Evolutionary conservation across 306 rosid species (phyloP).

Genomic region (Benincasa hispida): DNA sequence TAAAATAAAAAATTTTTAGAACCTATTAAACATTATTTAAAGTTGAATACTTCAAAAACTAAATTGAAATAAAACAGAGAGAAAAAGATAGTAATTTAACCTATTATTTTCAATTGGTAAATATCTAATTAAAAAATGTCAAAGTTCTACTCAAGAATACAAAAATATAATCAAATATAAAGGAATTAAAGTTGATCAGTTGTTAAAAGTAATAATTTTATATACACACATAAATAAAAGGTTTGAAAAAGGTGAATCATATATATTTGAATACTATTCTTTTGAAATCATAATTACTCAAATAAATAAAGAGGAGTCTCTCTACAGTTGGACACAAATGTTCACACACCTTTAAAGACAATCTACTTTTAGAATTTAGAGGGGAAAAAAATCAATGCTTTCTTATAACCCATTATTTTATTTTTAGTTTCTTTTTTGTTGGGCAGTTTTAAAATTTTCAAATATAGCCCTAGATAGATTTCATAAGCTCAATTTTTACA

Average conservation of each 20-base stretch:
- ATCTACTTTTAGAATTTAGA: not conserved
- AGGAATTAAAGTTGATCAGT: not conserved
- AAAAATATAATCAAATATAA: too few species aligned
- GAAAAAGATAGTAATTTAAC: not conserved
- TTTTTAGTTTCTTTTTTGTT: not conserved
- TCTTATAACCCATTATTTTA: not conserved
- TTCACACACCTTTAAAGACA: not conserved
- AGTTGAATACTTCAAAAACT: too few species aligned
- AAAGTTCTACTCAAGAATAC: not conserved
- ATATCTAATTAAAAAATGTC: not conserved
- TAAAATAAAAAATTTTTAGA: too few species aligned
- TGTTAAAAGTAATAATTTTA: not conserved
- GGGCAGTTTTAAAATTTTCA: too few species aligned
- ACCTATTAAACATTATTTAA: too few species aligned
- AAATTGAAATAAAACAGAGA: too few species aligned
- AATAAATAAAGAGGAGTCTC: not conserved
- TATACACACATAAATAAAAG: not conserved
- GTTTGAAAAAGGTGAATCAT: not conserved
- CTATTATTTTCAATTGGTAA: not conserved
- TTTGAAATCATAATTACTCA: not conserved
- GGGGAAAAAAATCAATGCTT: not conserved
- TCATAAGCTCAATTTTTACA: too few species aligned
- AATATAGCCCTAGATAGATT: not conserved
- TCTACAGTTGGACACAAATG: not conserved
- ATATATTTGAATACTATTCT: not conserved